Base-by-base conservation (phyloP, 1,284 basidiomycete species). In the Boletus calvinii region DNA sequence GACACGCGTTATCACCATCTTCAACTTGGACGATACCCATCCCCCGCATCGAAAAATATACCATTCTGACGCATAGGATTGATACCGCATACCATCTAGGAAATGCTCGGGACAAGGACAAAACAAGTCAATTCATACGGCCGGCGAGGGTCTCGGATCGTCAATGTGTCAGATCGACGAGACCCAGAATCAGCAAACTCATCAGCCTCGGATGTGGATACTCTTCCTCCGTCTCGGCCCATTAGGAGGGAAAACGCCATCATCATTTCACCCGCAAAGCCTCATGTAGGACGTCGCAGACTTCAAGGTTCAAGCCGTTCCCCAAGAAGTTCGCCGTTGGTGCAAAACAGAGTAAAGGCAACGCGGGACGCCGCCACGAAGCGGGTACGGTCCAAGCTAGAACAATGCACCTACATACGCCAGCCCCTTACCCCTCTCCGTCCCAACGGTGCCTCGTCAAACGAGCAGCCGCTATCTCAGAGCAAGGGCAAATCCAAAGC, bases 51-150 rank as follows among this genome's bases (percentile, higher is more conserved):
- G 18, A 6, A 18, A 29, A 24, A 26, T 29, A 55, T 46, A 58
- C 46, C 43, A 17, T 11, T 18, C 8, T 29, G 8, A 40, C 34
- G 26, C 26, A 46, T 24, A 40, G 41, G 20, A 20, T 37, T 2
- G 1, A 42, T 43, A 48, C 35, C 20, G 37, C 31, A 34, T 51
- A 38, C 18, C 29, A 32, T 35, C 43, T 39, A 32, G 20, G 40
- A 57, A 48, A 81, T 81, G 80, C 69, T 82, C 9, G 74, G 79
- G 40, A 58, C 78, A 50, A 75, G 76, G 57, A 90, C 87, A 11
- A 88, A 87, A 66, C 83, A 86, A 60, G 79, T 90, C 52, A 78
- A 77, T 48, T 71, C 84, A 15, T 90, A 90, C 63, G 87, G 87
- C 17, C 80, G 81, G 57, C 81, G 86, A 49, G 75, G 76, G 22